phyloP scores from a whole-genome alignment of 108 stramenopile genomes.

The Nitzschia sp. region DNA sequence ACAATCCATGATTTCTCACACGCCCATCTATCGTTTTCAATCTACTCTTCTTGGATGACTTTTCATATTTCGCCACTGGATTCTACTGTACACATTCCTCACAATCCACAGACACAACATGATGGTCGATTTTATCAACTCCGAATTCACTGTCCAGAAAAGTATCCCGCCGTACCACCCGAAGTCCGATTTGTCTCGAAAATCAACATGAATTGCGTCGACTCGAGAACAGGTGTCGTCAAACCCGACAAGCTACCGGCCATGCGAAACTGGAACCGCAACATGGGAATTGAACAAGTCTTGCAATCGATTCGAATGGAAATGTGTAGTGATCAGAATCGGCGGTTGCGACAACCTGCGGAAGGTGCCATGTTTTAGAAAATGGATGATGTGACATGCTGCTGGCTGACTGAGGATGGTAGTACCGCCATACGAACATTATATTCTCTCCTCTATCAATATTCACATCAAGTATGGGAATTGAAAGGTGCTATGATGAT shows the following conservation, averaged over 20 bases:
- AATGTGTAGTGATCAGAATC: constrained; percentile 77
- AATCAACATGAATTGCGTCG: constrained; percentile 95
- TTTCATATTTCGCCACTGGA: too few species aligned
- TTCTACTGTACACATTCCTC: too few species aligned
- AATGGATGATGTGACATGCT: too few species aligned
- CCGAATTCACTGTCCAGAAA: constrained; percentile 85
- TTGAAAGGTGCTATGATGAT: too few species aligned
- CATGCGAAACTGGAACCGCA: constrained; percentile 86
- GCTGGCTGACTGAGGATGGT: too few species aligned
- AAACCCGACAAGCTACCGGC: constrained; percentile 70
- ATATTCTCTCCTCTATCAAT: too few species aligned
- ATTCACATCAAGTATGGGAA: too few species aligned
- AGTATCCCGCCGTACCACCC: constrained; percentile 92
- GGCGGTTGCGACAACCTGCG: constrained; percentile 76
- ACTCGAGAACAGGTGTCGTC: constrained; percentile 74
- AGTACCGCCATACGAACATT: too few species aligned
- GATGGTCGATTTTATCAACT: constrained; percentile 95
- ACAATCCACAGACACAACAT: constrained; percentile 88
- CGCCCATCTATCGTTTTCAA: background rate
- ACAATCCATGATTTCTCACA: background rate
- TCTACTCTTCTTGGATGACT: background rate
- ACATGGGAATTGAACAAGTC: constrained; percentile 88
- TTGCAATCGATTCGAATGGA: constrained; percentile 73
- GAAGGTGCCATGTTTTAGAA: constrained; percentile 76
- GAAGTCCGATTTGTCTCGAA: constrained; percentile 88